Percentiles rank a stretch among this genome's conserved stretches.
phyloP scores from a whole-genome alignment of 192 early-diverging fungal species.

The Coemansia sp. region DNA sequence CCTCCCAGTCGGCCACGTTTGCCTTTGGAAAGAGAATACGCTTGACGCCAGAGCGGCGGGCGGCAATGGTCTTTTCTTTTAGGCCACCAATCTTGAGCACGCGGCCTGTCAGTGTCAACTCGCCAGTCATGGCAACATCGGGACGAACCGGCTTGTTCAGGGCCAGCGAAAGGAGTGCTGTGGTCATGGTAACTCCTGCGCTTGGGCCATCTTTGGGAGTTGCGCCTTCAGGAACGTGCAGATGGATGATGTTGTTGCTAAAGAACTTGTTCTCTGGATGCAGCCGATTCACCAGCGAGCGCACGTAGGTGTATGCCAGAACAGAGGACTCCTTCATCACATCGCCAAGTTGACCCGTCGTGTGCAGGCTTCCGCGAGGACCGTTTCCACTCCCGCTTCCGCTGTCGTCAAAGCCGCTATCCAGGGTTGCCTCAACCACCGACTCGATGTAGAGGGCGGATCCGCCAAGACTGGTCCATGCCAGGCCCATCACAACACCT shows the following conservation, averaged over 20 bases:
- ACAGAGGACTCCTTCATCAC: constrained; percentile 98
- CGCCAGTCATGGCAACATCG: constrained; percentile 97
- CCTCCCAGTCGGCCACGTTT: constrained; percentile 94
- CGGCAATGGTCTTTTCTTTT: constrained; percentile 98
- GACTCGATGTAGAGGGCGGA: constrained; percentile 95
- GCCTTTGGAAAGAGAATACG: constrained; percentile 86
- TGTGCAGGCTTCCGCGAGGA: constrained; percentile 62
- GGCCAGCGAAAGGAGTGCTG: constrained; percentile 88
- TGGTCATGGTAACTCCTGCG: constrained; percentile 94
- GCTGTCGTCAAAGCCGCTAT: constrained; percentile 24
- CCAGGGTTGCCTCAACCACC: constrained; percentile 76
- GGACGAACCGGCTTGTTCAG: constrained; percentile 70
- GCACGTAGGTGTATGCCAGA: constrained; percentile 97
- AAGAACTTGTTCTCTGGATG: constrained; percentile 91
- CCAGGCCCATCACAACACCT: constrained; percentile 97
- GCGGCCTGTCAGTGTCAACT: constrained; percentile 95
- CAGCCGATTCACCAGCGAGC: constrained; percentile 67
- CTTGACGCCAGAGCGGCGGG: constrained; percentile 86
- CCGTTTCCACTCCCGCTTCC: not conserved
- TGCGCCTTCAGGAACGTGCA: constrained; percentile 97
- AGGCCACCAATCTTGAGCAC: constrained; percentile 97
- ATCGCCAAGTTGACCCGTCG: constrained; percentile 96
- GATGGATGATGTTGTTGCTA: constrained; percentile 81
- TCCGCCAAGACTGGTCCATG: constrained; percentile 97
- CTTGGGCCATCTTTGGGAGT: constrained; percentile 98